A percentile compares a stretch with the other conserved stretches of the same genome.
Conservation (phyloP, 305 asterid genomes). For the Solanum chacoense region DNA sequence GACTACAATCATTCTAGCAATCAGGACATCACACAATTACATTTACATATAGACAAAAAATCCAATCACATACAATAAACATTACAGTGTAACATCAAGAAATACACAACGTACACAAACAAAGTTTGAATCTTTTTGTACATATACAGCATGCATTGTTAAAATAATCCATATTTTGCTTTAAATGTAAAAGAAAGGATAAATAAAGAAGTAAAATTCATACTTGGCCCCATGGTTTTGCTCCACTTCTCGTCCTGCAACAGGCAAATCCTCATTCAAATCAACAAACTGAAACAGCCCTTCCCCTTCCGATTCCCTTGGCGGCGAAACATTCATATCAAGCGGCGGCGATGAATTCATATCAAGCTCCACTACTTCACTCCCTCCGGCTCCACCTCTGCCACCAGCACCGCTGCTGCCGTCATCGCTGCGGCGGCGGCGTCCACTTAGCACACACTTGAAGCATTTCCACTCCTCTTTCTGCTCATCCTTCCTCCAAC, state of each 20-base stretch:
- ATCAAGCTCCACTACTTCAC: slow-evolving; percentile 8
- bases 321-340: slow-evolving; percentile 8
- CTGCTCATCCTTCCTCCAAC: neutral
- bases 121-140: neutral
- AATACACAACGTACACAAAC: neutral
- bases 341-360: neutral
- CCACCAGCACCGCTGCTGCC: neutral
- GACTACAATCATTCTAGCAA: neutral
- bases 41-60: neutral
- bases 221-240: slow-evolving; percentile 37
- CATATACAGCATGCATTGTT: slow-evolving; percentile 10
- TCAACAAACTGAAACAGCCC: slow-evolving; percentile 7
- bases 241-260: slow-evolving; percentile 12
- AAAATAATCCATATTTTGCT: slow-evolving; percentile 3
- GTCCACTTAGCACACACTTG: slow-evolving; percentile 7
- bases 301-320: slow-evolving; percentile 8
- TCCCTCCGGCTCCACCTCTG: slow-evolving; percentile 5
- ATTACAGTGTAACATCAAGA: slow-evolving; percentile 4
- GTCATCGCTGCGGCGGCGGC: neutral
- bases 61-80: neutral
- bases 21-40: neutral
- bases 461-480: slow-evolving; percentile 19
- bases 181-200: neutral
- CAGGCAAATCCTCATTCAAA: slow-evolving; percentile 3
- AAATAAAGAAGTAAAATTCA: slow-evolving; percentile 14